These are phyloP conservation scores for Bacidia gigantensis DNA, from an alignment of 495 filamentous ascomycete genomes.

Conservation along the genomic window DNA sequence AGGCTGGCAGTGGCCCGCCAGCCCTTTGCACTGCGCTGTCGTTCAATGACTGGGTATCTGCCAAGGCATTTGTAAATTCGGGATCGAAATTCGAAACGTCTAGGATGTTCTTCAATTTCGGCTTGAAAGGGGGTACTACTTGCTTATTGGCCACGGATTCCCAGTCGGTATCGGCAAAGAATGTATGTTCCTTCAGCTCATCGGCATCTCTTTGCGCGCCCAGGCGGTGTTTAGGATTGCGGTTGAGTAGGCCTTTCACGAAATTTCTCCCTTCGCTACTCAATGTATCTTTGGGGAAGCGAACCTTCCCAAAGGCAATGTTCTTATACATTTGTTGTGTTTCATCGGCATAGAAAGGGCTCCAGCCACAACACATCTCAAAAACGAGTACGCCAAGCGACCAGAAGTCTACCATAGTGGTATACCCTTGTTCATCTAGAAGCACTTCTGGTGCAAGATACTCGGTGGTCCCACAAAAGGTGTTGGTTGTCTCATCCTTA, in stretches of 20 bases:
- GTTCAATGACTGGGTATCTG: constrained; percentile 72
- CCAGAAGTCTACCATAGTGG: constrained; percentile 99
- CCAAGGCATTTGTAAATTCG: constrained; percentile 91
- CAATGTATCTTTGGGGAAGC: constrained; percentile 87
- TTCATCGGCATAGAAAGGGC: constrained; percentile 96
- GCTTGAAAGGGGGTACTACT: constrained; percentile 95
- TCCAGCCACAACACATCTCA: constrained; percentile 99
- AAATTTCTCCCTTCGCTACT: constrained; percentile 92
- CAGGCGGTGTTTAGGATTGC: constrained; percentile 89
- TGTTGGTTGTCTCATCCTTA: constrained; percentile 94
- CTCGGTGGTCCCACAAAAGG: constrained; percentile 96
- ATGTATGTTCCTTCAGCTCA: constrained; percentile 86
- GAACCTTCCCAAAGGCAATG: constrained; percentile 95
- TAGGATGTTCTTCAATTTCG: constrained; percentile 83
- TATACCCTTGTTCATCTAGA: constrained; percentile 93
- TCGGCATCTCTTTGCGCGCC: constrained; percentile 85
- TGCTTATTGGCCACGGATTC: constrained; percentile 70
- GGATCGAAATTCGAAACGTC: constrained; percentile 98
- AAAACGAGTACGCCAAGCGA: constrained; percentile 94
- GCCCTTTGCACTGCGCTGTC: constrained; percentile 68
- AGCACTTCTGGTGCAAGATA: constrained; percentile 94
- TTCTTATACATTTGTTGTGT: constrained; percentile 99
- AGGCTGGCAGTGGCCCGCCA: constrained; percentile 59
- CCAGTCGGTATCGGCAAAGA: constrained; percentile 94
- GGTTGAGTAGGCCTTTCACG: constrained; percentile 91